Conservation (phyloP, 257 asterid genomes). For the Buddleja alternifolia region DNA sequence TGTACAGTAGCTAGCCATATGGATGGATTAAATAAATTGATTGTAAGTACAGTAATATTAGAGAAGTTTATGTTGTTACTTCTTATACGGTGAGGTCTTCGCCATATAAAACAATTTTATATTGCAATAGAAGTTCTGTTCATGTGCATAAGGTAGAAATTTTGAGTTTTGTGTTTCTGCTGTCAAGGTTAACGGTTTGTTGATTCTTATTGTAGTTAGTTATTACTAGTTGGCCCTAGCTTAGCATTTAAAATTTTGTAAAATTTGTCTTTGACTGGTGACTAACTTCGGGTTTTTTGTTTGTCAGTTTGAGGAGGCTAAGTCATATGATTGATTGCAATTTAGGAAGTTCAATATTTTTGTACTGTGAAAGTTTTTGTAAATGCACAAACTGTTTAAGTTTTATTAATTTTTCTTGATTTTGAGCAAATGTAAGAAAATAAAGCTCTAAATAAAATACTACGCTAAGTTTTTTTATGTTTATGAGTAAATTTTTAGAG, state of each 20-base stretch:
- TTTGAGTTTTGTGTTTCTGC: not conserved
- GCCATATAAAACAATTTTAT: not conserved
- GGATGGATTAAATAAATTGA: not conserved
- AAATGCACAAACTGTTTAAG: slow-evolving; percentile 2
- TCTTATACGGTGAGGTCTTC: not conserved
- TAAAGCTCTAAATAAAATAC: not conserved
- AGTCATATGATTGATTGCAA: not conserved
- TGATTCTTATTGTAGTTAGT: not conserved
- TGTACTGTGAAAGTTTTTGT: not conserved
- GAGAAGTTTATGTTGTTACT: not conserved
- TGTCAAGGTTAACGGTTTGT: not conserved
- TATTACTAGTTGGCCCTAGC: too few species aligned
- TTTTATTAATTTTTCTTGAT: not conserved
- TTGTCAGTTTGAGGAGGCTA: slow-evolving; percentile 7
- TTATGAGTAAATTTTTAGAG: too few species aligned
- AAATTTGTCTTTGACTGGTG: not conserved
- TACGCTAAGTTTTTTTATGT: too few species aligned
- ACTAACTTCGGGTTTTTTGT: not conserved
- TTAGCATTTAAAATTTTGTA: not conserved
- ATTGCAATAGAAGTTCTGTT: slow-evolving; percentile 3
- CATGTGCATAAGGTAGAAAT: not conserved
- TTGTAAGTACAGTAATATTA: not conserved
- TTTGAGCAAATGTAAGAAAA: not conserved
- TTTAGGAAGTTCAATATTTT: slow-evolving; percentile 6
- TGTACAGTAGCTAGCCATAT: not conserved